Conservation (phyloP, 208 protist genomes). For the Acanthamoeba healyi region DNA sequence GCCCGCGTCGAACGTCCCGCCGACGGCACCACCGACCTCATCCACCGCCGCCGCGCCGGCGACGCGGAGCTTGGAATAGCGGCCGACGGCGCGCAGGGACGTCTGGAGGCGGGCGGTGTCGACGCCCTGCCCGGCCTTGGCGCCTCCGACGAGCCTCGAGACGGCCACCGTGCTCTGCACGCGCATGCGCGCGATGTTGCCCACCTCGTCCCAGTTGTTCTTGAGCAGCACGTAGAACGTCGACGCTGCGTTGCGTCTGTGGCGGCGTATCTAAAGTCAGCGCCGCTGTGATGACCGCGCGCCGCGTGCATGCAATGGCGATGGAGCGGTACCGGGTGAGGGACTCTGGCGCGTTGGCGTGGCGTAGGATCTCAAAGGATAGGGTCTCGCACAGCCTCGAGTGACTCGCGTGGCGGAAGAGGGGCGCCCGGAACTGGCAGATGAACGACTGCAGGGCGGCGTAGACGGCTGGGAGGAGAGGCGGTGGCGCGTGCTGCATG, state of each 20-base stretch:
- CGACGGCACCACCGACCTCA: not conserved
- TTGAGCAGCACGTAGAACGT: slow-evolving; percentile 59
- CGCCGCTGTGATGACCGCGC: too few species aligned
- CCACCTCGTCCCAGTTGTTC: slow-evolving; percentile 59
- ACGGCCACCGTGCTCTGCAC: slow-evolving; percentile 54
- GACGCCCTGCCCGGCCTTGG: not conserved
- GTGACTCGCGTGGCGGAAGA: slow-evolving; percentile 47
- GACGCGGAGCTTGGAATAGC: not conserved
- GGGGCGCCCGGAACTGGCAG: not conserved
- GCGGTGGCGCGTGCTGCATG: not conserved
- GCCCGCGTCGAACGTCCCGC: not conserved
- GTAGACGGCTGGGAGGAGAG: not conserved
- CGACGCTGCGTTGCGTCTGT: slow-evolving; percentile 9
- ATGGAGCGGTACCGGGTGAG: not conserved
- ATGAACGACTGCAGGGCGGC: slow-evolving; percentile 9
- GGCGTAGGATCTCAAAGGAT: slow-evolving; percentile 39
- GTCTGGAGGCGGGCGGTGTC: not conserved
- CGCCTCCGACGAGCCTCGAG: slow-evolving; percentile 20
- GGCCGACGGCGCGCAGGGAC: not conserved
- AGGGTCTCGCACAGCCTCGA: slow-evolving; percentile 49
- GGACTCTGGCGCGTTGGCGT: not conserved
- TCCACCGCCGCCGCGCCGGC: not conserved
- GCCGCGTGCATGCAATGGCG: too few species aligned
- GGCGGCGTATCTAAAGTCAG: too few species aligned
- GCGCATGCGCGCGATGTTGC: slow-evolving; percentile 46